Evolutionary conservation across 257 asterid genomes (phyloP).

Genomic region (Eustoma russellianum): DNA sequence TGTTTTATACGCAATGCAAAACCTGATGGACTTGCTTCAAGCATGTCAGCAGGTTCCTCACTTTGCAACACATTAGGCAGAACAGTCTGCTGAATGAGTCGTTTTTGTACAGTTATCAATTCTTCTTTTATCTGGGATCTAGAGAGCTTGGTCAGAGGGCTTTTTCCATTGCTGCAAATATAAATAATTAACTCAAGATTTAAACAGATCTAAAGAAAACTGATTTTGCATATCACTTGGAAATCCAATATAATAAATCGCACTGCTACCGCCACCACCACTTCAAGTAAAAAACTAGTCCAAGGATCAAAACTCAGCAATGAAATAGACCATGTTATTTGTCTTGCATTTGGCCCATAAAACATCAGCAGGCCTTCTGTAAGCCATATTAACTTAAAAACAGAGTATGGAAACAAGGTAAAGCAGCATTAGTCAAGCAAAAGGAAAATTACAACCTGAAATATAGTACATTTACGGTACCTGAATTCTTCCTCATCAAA

Average conservation of each 20-base stretch:
- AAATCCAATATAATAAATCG: background rate
- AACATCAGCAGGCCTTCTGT: too few species aligned
- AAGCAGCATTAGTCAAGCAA: too few species aligned
- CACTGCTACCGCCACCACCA: background rate
- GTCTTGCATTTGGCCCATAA: background rate
- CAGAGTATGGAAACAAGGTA: too few species aligned
- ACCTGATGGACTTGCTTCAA: constrained; percentile 35
- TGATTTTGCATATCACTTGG: background rate
- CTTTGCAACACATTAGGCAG: constrained; percentile 47
- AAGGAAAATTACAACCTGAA: too few species aligned
- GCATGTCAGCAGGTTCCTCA: constrained; percentile 41
- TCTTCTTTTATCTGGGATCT: constrained; percentile 68
- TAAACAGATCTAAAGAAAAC: background rate
- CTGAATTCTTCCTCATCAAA: too few species aligned
- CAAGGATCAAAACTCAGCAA: background rate
- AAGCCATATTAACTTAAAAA: too few species aligned
- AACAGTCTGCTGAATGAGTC: constrained; percentile 53
- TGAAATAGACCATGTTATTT: background rate
- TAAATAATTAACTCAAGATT: constrained; percentile 24
- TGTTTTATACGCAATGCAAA: constrained; percentile 56
- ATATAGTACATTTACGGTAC: too few species aligned
- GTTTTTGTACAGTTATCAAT: constrained; percentile 67
- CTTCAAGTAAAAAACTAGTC: background rate
- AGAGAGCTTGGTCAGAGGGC: constrained; percentile 60
- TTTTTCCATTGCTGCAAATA: constrained; percentile 39